A percentile compares a stretch with the other conserved stretches of the same genome.
phyloP scores from a whole-genome alignment of 139 green algal genomes.

The Chlamydomonas eustigma region DNA sequence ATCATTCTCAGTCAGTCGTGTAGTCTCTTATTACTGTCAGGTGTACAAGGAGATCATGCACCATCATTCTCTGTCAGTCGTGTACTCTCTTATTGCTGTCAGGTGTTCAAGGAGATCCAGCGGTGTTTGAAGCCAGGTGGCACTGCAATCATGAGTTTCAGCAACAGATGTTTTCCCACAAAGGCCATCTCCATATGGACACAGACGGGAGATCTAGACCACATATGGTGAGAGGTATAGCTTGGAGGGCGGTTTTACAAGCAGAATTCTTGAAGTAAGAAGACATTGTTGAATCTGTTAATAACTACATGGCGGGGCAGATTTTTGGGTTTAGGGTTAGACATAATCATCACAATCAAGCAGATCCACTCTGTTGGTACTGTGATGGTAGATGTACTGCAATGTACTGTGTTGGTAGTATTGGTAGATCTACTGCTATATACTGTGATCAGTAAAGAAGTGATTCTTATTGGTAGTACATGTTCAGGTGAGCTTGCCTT shows the following conservation, averaged over 20 bases:
- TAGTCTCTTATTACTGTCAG: no score
- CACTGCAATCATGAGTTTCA: slow-evolving; percentile 72
- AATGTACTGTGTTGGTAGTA: slow-evolving; percentile 49
- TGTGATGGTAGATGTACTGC: no score
- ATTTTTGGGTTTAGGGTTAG: slow-evolving; percentile 35
- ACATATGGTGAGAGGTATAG: slow-evolving; percentile 8
- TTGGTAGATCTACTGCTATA: no score
- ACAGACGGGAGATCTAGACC: slow-evolving; percentile 18
- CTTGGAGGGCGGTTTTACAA: no score
- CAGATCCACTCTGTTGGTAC: no score
- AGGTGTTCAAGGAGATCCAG: slow-evolving; percentile 78
- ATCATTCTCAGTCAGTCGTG: no score
- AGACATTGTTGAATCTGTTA: not conserved
- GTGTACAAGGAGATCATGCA: slow-evolving; percentile 75
- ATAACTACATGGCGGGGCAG: not conserved
- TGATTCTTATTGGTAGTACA: no score
- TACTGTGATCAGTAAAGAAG: no score
- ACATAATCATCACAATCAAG: no score
- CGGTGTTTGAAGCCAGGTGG: slow-evolving; percentile 81
- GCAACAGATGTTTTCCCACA: slow-evolving; percentile 90
- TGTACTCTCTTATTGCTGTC: no score
- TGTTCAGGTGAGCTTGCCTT: no score
- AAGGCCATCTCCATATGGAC: slow-evolving; percentile 49
- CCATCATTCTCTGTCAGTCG: no score
- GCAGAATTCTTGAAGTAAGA: not conserved